phyloP scores from a whole-genome alignment of 129 eudicot species.

The Escallonia rubra region DNA sequence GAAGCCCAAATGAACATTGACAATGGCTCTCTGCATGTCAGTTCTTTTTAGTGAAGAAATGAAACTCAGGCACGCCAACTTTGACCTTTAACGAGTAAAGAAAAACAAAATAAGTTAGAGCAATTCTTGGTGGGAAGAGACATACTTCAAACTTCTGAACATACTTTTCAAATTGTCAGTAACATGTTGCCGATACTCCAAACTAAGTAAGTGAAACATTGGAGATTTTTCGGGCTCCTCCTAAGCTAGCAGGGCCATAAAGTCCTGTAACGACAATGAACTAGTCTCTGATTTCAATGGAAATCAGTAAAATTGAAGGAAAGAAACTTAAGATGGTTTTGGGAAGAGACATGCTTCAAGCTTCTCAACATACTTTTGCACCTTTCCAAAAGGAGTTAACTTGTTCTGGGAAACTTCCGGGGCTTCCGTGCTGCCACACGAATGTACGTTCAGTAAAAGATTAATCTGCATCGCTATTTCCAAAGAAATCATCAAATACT shows the following conservation, averaged over 20 bases:
- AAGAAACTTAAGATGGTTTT: constrained; percentile 14
- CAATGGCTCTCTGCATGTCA: too few species aligned
- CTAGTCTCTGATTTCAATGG: neutral
- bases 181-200: constrained; percentile 66
- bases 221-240: constrained; percentile 93
- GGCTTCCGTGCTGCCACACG: constrained; percentile 82
- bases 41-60: too few species aligned
- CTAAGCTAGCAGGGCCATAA: constrained; percentile 78
- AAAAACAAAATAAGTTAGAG: too few species aligned
- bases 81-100: too few species aligned
- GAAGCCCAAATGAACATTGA: too few species aligned
- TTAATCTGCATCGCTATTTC: neutral
- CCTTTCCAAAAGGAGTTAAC: constrained; percentile 72
- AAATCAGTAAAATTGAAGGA: too few species aligned
- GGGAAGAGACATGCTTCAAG: constrained; percentile 51
- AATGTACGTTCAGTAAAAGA: constrained; percentile 13
- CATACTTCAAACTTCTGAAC: too few species aligned
- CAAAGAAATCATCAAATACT: constrained; percentile 1
- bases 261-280: constrained; percentile 45
- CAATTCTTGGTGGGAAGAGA: too few species aligned
- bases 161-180: constrained; percentile 76
- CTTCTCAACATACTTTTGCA: constrained; percentile 57
- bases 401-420: constrained; percentile 63
- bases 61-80: too few species aligned
- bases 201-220: constrained; percentile 77